These are phyloP conservation scores for Peronospora destructor DNA, from an alignment of 352 stramenopile species.

Conservation along the genomic window DNA sequence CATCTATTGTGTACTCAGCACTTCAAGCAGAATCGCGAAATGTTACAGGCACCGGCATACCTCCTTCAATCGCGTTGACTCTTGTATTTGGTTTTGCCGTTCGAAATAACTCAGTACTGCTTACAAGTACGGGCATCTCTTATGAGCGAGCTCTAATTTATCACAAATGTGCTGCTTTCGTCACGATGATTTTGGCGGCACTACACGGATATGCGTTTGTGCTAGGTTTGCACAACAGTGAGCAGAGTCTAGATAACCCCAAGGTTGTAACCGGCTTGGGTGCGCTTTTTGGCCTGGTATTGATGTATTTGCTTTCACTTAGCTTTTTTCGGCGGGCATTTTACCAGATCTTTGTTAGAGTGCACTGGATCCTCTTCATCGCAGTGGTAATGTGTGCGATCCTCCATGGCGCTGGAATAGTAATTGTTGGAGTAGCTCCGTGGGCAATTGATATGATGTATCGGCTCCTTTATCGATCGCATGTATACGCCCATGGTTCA, in stretches of 20 bases:
- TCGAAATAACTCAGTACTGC: conserved; percentile 47
- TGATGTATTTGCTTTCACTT: conserved; percentile 34
- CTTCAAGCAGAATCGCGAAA: conserved; percentile 13
- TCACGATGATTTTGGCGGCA: conserved; percentile 29
- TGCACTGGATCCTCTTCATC: conserved; percentile 51
- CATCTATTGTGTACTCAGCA: conserved; percentile 4
- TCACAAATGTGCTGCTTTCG: conserved; percentile 41
- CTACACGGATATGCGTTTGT: conserved; percentile 38
- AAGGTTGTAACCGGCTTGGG: conserved; percentile 21
- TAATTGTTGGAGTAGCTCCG: conserved; percentile 26
- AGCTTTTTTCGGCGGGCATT: conserved; percentile 36
- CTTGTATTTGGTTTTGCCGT: conserved; percentile 41
- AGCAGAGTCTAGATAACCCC: conserved; percentile 12
- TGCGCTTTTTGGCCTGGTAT: conserved; percentile 27
- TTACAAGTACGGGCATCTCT: conserved; percentile 32
- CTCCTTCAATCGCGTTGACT: conserved; percentile 26
- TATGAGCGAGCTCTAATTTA: conserved; percentile 53
- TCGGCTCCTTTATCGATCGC: conserved; percentile 26
- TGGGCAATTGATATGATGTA: conserved; percentile 41
- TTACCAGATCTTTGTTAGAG: conserved; percentile 45
- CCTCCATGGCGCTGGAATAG: conserved; percentile 36
- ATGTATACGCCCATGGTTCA: conserved; percentile 20
- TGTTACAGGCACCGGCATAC: conserved; percentile 16
- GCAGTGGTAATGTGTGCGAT: conserved; percentile 30
- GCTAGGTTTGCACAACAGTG: conserved; percentile 8